Evolutionary conservation across 2,329 filamentous ascomycete species (phyloP), one percentile per base, ranked within the genome.

Genomic region (Talaromyces rugulosus): DNA sequence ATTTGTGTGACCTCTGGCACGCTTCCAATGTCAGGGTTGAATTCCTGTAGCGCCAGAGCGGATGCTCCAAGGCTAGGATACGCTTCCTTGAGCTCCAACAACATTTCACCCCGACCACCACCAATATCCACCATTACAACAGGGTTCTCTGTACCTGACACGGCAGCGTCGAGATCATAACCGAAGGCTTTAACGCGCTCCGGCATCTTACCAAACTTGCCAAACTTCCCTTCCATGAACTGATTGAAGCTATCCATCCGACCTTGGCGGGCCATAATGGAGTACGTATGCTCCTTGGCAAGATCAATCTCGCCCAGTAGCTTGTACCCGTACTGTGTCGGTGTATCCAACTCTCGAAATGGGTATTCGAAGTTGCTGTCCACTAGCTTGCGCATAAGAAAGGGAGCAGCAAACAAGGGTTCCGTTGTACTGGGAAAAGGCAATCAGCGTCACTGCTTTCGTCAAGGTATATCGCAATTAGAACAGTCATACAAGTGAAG

Each of bases 211-310:
- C 68, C 67, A n/a, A 69, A 70, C 30, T 72, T 75, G 31, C 71
- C 65, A 36, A 76, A 76, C 57, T 76, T 77, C 56, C 74, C 74
- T 2, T 70, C 69, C 75, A 77, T 77, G 63, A 77, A 76, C n/a
- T 64, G 61, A 34, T 76, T 76, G 56, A 77, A 77, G 56, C 74
- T 76, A 27, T 71, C 69, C 70, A 77, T 75, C 4, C 75, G 74
- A n/a, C 70, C 71, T 59, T 74, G 68, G 1, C 61, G 63, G 12
- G 70, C 68, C 74, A 77, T 76, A 4, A 77, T 76, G 0, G 69
- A 68, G 53, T 77, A 77, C 0, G 74, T 73, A 59, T 77, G 74
- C 51, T 73, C 61, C 1, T 68, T 59, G 2, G 71, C 67, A 2
- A 75, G 67, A 1, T 67, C 58, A 0, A 70, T 57, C 16, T 72